A percentile compares a stretch with the other conserved stretches of the same genome.
Conservation (phyloP, 2,329 filamentous ascomycete genomes). For the Fusarium citri region DNA sequence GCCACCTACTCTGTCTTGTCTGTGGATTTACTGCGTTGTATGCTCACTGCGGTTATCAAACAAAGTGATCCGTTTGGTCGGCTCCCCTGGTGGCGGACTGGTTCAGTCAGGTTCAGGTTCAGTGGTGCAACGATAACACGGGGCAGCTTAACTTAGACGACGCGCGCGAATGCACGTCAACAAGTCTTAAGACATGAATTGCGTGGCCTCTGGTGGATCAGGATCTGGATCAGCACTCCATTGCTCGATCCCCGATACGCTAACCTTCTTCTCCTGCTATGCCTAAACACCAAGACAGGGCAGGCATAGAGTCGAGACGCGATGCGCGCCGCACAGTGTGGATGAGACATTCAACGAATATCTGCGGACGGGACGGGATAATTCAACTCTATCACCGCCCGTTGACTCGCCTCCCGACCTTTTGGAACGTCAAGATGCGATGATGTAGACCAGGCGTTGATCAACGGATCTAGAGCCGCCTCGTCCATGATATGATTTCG, state of each 20-base stretch:
- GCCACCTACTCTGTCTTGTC: not conserved
- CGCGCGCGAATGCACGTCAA: conserved; percentile 23
- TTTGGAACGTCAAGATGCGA: not conserved
- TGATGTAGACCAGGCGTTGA: not conserved
- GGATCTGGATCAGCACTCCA: conserved; percentile 4
- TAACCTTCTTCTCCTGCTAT: not conserved
- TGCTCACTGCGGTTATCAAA: conserved; percentile 1
- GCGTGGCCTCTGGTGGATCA: conserved; percentile 34
- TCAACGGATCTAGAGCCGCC: conserved; percentile 1
- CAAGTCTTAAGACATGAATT: conserved; percentile 32
- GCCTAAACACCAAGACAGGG: conserved; percentile 4
- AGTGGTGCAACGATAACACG: conserved; percentile 9
- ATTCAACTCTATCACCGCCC: not conserved
- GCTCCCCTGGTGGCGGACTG: conserved; percentile 15
- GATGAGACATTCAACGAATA: conserved; percentile 1
- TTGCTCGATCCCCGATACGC: conserved; percentile 29
- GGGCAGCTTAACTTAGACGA: conserved; percentile 22
- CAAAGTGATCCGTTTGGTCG: conserved; percentile 19
- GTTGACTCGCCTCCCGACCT: not conserved
- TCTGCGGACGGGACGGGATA: not conserved
- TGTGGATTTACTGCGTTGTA: not conserved
- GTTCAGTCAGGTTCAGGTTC: not conserved
- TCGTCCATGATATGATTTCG: not conserved
- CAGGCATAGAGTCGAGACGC: not conserved
- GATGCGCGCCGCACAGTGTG: conserved; percentile 25